Percentiles rank a stretch among this genome's conserved stretches.
These are phyloP conservation scores for Pyrenochaeta sp. DNA, from an alignment of 2,329 filamentous ascomycete species.

Conservation along the genomic window DNA sequence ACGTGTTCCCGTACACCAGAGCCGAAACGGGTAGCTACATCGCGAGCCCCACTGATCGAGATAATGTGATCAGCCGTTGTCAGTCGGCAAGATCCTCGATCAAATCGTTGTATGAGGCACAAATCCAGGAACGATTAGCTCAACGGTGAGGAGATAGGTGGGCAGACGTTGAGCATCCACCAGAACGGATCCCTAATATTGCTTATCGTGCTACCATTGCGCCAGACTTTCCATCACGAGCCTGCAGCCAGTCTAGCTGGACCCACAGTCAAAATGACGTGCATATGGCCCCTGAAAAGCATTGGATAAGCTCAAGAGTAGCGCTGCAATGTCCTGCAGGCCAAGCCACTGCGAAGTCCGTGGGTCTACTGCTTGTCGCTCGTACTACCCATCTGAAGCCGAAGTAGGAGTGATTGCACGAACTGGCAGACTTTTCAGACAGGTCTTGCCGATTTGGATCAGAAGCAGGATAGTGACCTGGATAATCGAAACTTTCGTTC, in stretches of 20 bases:
- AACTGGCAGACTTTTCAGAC: slow-evolving; percentile 26
- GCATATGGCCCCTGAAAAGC: slow-evolving; percentile 18
- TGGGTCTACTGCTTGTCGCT: slow-evolving; percentile 14
- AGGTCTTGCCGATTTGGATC: slow-evolving; percentile 24
- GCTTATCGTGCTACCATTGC: slow-evolving; percentile 11
- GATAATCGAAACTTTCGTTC: slow-evolving; percentile 24
- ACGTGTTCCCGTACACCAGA: slow-evolving; percentile 2
- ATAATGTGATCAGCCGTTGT: slow-evolving; percentile 8
- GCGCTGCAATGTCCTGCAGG: slow-evolving; percentile 11
- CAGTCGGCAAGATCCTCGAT: slow-evolving; percentile 2
- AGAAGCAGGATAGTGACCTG: slow-evolving; percentile 22
- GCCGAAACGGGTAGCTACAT: slow-evolving; percentile 9
- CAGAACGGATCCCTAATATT: slow-evolving; percentile 17
- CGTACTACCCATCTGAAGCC: slow-evolving; percentile 21
- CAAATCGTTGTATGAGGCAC: slow-evolving; percentile 2
- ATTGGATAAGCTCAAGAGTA: slow-evolving; percentile 14
- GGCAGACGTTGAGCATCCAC: slow-evolving; percentile 10
- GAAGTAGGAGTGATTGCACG: slow-evolving; percentile 29
- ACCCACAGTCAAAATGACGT: slow-evolving; percentile 18
- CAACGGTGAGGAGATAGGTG: slow-evolving; percentile 2
- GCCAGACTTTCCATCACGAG: slow-evolving; percentile 3
- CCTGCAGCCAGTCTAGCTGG: slow-evolving; percentile 6
- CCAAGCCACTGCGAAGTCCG: slow-evolving; percentile 10
- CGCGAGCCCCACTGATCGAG: not conserved
- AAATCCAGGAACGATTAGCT: not conserved